A percentile compares a stretch with the other conserved stretches of the same genome.
Evolutionary conservation across 257 asterid species (phyloP).

Genomic region (Eustoma russellianum): DNA sequence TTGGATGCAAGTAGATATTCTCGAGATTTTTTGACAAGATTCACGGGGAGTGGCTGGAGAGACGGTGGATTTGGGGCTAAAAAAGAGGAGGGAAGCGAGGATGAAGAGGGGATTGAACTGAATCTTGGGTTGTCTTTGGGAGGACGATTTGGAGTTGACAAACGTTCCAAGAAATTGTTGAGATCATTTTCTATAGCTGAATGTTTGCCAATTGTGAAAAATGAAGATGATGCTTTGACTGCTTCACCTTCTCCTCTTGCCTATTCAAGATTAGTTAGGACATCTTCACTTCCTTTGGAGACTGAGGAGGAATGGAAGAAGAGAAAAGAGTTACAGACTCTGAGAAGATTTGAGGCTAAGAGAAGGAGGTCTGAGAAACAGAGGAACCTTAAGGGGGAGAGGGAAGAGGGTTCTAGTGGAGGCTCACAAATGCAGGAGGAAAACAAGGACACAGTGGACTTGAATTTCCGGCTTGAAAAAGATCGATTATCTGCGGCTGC

Average conservation of each 20-base stretch:
- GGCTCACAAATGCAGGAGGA: constrained; percentile 32
- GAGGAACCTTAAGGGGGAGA: constrained; percentile 41
- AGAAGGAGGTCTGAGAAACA: constrained; percentile 82
- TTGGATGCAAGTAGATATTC: constrained; percentile 42
- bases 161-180: constrained; percentile 33
- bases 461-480: constrained; percentile 48
- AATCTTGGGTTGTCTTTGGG: constrained; percentile 89
- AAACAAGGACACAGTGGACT: constrained; percentile 44
- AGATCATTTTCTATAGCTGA: constrained; percentile 77
- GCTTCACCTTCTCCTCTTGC: constrained; percentile 31
- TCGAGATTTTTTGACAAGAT: constrained; percentile 66
- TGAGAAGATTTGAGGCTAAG: constrained; percentile 94
- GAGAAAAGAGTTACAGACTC: constrained; percentile 78
- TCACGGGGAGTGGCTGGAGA: constrained; percentile 36
- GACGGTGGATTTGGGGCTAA: constrained; percentile 13
- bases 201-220: constrained; percentile 54
- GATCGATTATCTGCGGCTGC: constrained; percentile 35
- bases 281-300: constrained; percentile 83
- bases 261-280: constrained; percentile 40
- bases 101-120: constrained; percentile 51
- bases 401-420: constrained; percentile 25
- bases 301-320: constrained; percentile 92
- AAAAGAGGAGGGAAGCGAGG: constrained; percentile 20
- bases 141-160: constrained; percentile 90
- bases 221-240: constrained; percentile 48